Evolutionary conservation across 495 filamentous ascomycete species (phyloP).

Genomic region (Rusavskia elegans): DNA sequence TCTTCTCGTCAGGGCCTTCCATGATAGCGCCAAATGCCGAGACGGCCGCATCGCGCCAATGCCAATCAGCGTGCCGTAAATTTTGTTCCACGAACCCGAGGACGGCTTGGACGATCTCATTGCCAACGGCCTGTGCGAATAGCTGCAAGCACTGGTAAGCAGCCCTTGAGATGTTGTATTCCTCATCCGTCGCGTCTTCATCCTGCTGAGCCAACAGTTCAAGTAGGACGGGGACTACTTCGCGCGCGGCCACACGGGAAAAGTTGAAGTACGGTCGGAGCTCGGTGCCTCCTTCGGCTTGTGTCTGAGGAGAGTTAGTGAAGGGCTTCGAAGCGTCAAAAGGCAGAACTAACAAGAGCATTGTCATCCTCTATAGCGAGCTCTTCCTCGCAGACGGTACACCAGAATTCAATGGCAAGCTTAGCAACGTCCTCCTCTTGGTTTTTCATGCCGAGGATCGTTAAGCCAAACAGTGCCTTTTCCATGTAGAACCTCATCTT

Average conservation of each 20-base stretch:
- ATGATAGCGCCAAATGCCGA: constrained; percentile 98
- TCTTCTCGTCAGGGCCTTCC: constrained; percentile 86
- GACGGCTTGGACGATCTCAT: constrained; percentile 65
- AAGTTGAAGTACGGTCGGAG: constrained; percentile 86
- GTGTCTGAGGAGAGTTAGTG: constrained; percentile 19
- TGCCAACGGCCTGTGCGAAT: constrained; percentile 78
- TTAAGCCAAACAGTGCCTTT: constrained; percentile 94
- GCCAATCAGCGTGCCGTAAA: constrained; percentile 83
- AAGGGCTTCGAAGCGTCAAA: background rate
- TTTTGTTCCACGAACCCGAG: constrained; percentile 82
- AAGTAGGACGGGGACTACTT: constrained; percentile 85
- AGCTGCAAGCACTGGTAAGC: constrained; percentile 94
- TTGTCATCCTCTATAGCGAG: constrained; percentile 96
- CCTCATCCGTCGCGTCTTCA: constrained; percentile 88
- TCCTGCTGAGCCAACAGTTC: constrained; percentile 88
- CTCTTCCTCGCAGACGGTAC: constrained; percentile 97
- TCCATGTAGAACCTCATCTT: constrained; percentile 99
- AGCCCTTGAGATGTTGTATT: constrained; percentile 90
- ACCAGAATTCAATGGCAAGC: constrained; percentile 98
- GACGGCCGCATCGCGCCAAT: constrained; percentile 81
- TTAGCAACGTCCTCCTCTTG: constrained; percentile 96
- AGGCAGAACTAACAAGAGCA: constrained; percentile 43
- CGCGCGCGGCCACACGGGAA: constrained; percentile 68
- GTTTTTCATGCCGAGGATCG: constrained; percentile 97
- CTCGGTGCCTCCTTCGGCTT: constrained; percentile 60